phyloP scores from a whole-genome alignment of 768 basidiomycete species.

The Podaxis pistillaris region DNA sequence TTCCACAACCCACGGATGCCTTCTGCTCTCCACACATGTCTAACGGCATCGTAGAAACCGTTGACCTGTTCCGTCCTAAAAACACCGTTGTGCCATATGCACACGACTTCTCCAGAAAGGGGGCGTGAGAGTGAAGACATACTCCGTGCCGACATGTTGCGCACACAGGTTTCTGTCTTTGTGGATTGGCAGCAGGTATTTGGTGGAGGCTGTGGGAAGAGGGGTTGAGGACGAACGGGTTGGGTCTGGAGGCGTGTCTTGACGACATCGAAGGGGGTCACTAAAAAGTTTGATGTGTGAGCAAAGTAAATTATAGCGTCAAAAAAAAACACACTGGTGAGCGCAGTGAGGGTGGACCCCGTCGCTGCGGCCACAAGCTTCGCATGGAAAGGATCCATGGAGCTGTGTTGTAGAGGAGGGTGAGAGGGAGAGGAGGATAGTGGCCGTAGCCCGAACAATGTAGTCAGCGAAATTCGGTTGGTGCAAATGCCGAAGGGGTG shows the following conservation, averaged over 20 bases:
- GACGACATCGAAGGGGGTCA: constrained; percentile 99
- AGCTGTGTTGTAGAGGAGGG: constrained; percentile 11
- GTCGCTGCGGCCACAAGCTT: constrained; percentile 79
- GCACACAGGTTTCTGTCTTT: constrained; percentile 53
- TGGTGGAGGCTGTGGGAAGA: constrained; percentile 52
- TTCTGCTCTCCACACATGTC: constrained; percentile 77
- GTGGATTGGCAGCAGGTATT: constrained; percentile 73
- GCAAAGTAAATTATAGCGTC: not conserved
- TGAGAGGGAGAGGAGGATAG: constrained; percentile 8
- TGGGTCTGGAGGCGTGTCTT: constrained; percentile 97
- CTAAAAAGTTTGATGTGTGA: constrained; percentile 39
- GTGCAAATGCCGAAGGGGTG: constrained; percentile 1
- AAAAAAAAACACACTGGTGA: constrained; percentile 60
- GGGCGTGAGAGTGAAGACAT: constrained; percentile 36
- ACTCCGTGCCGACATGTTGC: constrained; percentile 64
- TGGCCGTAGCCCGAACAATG: constrained; percentile 4
- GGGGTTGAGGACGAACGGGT: constrained; percentile 49
- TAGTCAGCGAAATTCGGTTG: not conserved
- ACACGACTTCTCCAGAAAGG: constrained; percentile 65
- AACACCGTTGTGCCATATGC: constrained; percentile 74
- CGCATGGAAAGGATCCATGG: constrained; percentile 75
- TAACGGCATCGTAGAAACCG: constrained; percentile 84
- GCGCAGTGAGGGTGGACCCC: constrained; percentile 77
- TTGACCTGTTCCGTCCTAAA: constrained; percentile 71
- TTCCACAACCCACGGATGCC: constrained; percentile 92